Evolutionary conservation across 1,284 basidiomycete species (phyloP).

Genomic region (Kalmanozyma brasiliensis): DNA sequence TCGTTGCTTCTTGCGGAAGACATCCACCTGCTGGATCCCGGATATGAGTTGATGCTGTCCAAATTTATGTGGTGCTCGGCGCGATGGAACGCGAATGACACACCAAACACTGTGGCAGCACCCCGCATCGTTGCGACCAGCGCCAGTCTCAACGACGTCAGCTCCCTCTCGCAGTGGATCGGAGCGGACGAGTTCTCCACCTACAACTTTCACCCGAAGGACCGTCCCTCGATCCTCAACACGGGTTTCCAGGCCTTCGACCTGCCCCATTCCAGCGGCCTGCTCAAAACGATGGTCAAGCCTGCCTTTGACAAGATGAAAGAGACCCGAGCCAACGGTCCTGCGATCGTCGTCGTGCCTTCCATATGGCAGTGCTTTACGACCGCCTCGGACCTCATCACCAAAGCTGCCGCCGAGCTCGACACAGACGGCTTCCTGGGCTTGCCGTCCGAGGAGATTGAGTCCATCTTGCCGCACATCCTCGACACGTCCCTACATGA

Average conservation of each 20-base stretch:
- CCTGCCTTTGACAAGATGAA: conserved; percentile 76
- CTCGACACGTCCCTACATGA: conserved; percentile 78
- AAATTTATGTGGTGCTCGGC: conserved; percentile 59
- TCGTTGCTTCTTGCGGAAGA: conserved; percentile 82
- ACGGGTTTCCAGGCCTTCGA: conserved; percentile 82
- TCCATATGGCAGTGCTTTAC: conserved; percentile 82
- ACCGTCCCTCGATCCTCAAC: conserved; percentile 82
- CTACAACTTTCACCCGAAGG: conserved; percentile 82
- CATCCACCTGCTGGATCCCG: conserved; percentile 82
- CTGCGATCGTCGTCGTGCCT: conserved; percentile 87
- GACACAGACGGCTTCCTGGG: conserved; percentile 76
- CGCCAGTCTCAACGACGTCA: conserved; percentile 81
- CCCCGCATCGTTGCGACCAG: conserved; percentile 81
- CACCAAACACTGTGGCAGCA: background rate
- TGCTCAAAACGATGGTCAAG: conserved; percentile 92
- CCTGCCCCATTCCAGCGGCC: conserved; percentile 83
- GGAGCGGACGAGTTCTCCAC: conserved; percentile 76
- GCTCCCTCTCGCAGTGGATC: conserved; percentile 85
- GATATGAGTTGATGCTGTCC: conserved; percentile 85
- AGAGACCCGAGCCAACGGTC: conserved; percentile 71
- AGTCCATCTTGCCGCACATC: conserved; percentile 75
- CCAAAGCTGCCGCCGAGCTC: conserved; percentile 82
- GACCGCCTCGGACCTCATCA: conserved; percentile 85
- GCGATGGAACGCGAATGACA: background rate
- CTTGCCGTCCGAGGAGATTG: conserved; percentile 74